Evolutionary conservation across 768 basidiomycete species (phyloP), one percentile per base, ranked within the genome.

Genomic region (Mycena vitilis): DNA sequence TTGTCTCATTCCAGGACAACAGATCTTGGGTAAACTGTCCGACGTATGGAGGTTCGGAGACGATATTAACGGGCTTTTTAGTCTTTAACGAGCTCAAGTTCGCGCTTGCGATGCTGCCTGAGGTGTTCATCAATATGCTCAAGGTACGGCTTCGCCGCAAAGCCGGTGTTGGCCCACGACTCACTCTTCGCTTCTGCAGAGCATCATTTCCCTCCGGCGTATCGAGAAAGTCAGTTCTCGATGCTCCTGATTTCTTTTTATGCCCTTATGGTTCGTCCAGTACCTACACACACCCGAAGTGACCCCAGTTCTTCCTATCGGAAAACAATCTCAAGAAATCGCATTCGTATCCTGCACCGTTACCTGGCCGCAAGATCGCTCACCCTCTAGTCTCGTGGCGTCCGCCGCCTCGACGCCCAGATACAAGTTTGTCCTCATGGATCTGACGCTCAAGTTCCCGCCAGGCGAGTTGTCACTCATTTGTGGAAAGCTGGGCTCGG

Each of bases 31-130:
- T 76, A 37, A 37, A 30, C 30, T 30, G 5, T 30, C 30, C 3
- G 30, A 30, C 30, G 30, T 5, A 30, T 30, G 2, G 5, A 30
- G 30, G 30, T 30, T 30, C 5, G 30, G 30, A 30, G 30, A 30
- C 5, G 5, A 30, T 5, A 30, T 30, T 30, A 30, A 30, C 30
- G 2, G 5, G 30, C 3, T 30, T 30, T 30, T 30, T 75, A 88
- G 95, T 97, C 18, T 96, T 97, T 79, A 85, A 86, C 60, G 94
- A 95, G 79, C 89, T 97, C 85, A 92, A 91, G 75, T 96, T 90
- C 73, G 93, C 92, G 5, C 85, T 97, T 57, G 93, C 90, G 71
- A 91, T 91, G 0, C 85, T 98, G 9, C 95, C 96, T 0, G 95
- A 96, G 77, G 94, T 94, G 0, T 91, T 96, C 75, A 94, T 97